Conservation (phyloP, 2,329 filamentous ascomycete genomes). For the Sordariomycetes sp. region DNA sequence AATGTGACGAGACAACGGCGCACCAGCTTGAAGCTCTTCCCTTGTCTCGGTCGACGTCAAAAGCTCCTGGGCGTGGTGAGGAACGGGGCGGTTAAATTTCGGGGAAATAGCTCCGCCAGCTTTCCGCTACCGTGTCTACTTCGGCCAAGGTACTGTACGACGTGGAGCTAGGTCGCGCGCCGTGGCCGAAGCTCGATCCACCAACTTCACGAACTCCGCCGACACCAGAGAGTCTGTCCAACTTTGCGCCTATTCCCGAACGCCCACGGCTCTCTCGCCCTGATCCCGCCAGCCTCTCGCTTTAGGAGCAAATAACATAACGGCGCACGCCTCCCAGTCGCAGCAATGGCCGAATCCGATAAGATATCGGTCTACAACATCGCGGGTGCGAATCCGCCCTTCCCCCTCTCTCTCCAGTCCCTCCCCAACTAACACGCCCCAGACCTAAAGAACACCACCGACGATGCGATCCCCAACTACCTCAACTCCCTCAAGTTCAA, state of each 20-base stretch:
- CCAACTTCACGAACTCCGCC: neutral
- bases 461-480: conserved; percentile 91
- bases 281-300: neutral
- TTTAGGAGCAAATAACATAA: neutral
- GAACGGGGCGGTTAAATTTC: neutral
- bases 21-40: neutral
- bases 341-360: conserved; percentile 35
- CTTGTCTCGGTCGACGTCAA: neutral
- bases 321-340: neutral
- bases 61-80: conserved; percentile 1
- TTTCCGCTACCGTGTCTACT: neutral
- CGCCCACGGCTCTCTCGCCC: neutral
- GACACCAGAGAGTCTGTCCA: neutral
- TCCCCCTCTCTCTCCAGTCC: neutral
- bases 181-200: neutral
- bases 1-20: neutral
- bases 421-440: conserved; percentile 5
- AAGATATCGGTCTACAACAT: conserved; percentile 57
- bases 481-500: conserved; percentile 78
- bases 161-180: too few relatives aligned
- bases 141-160: conserved; percentile 4
- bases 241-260: neutral
- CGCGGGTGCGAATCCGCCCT: neutral
- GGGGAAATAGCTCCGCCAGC: neutral
- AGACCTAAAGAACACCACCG: conserved; percentile 96